Percentiles rank a stretch among this genome's conserved stretches.
Conservation (phyloP, 139 green algal species). For the Edaphochlamys debaryana region DNA sequence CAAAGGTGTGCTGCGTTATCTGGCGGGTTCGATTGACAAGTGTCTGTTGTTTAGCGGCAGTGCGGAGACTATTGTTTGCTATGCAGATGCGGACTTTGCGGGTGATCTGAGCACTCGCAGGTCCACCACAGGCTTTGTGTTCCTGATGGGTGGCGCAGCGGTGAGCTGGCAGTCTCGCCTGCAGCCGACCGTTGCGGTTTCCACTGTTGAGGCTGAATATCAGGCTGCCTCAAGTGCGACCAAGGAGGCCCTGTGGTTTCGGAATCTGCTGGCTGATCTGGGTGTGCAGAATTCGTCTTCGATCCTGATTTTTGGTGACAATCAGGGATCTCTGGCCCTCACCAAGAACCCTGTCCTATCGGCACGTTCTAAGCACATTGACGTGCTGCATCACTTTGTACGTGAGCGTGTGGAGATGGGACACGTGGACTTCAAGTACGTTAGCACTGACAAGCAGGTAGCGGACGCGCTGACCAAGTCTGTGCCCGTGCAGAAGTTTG, state of each 20-base stretch:
- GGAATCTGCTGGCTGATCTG: background rate
- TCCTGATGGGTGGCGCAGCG: background rate
- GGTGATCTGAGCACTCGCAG: background rate
- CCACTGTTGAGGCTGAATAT: background rate
- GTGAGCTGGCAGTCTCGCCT: background rate
- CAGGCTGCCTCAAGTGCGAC: background rate
- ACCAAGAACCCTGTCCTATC: slow-evolving; percentile 43
- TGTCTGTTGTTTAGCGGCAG: slow-evolving; percentile 21
- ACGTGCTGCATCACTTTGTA: slow-evolving; percentile 52
- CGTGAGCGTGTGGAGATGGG: slow-evolving; percentile 30
- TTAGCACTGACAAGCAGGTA: slow-evolving; percentile 23
- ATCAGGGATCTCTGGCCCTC: slow-evolving; percentile 3
- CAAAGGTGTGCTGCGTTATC: slow-evolving; percentile 42
- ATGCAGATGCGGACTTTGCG: background rate
- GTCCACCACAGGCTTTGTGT: background rate
- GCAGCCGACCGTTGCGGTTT: background rate
- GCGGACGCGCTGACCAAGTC: slow-evolving; percentile 54
- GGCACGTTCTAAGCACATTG: slow-evolving; percentile 59
- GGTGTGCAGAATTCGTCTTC: background rate
- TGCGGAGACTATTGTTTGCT: slow-evolving; percentile 4
- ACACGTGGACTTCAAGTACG: slow-evolving; percentile 40
- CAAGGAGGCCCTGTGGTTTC: background rate
- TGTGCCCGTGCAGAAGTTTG: slow-evolving; percentile 23
- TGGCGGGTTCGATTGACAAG: slow-evolving; percentile 28
- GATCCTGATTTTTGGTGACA: background rate